Evolutionary conservation across 1,284 basidiomycete species (phyloP).

Genomic region (Cryptococcus maquisensis): DNA sequence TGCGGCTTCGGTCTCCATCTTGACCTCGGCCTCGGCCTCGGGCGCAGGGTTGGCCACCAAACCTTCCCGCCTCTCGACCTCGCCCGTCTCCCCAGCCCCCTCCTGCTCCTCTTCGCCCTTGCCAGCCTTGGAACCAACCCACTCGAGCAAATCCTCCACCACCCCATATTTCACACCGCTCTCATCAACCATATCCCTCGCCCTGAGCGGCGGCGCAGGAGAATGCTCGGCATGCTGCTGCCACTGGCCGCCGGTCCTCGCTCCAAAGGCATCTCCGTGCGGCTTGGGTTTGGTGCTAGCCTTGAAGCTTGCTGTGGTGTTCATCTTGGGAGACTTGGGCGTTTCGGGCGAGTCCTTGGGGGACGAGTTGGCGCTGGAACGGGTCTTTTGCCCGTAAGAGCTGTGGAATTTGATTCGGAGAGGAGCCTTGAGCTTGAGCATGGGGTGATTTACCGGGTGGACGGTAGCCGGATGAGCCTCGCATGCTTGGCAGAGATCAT

Average conservation of each 20-base stretch:
- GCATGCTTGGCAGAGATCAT: constrained; percentile 75
- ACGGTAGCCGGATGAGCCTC: constrained; percentile 73
- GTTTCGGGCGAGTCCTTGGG: background rate
- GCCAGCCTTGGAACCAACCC: background rate
- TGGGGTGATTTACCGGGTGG: constrained; percentile 68
- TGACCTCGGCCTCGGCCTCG: background rate
- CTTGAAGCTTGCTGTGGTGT: background rate
- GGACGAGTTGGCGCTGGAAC: constrained; percentile 13
- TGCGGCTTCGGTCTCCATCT: background rate
- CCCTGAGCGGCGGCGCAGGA: background rate
- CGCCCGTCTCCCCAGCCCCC: background rate
- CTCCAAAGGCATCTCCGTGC: constrained; percentile 20
- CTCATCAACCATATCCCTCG: too few relatives aligned
- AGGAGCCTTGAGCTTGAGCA: constrained; percentile 67
- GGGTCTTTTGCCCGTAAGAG: constrained; percentile 13
- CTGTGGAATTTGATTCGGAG: constrained; percentile 34
- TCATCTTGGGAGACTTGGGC: background rate
- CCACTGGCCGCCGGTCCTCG: constrained; percentile 15
- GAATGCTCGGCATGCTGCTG: constrained; percentile 10
- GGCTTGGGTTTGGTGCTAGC: background rate
- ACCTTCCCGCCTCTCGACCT: background rate
- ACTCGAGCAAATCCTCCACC: background rate
- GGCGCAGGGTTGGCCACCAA: background rate
- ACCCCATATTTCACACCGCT: background rate
- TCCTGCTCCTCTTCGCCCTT: background rate